phyloP scores from a whole-genome alignment of 2,329 filamentous ascomycete genomes.

The Pleurostoma richardsiae region DNA sequence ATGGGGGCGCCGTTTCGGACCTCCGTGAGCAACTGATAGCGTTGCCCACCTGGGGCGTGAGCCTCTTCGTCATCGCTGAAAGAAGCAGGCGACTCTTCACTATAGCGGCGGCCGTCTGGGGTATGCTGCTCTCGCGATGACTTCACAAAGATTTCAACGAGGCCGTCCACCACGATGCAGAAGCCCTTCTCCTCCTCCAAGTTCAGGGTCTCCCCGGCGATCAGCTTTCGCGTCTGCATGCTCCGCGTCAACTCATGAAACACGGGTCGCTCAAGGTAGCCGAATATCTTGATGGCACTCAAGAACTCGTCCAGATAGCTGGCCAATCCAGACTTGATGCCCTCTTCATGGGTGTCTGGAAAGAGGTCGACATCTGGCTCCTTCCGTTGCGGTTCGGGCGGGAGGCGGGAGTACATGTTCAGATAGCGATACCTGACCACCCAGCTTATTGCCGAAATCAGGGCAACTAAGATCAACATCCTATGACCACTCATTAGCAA shows the following conservation, averaged over 20 bases:
- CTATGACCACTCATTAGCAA: conserved; percentile 29
- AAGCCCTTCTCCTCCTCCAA: conserved; percentile 98
- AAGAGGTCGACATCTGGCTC: conserved; percentile 95
- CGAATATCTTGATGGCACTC: conserved; percentile 98
- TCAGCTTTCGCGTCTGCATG: conserved; percentile 96
- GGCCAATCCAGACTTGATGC: conserved; percentile 83
- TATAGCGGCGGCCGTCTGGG: conserved; percentile 24
- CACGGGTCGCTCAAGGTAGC: conserved; percentile 90
- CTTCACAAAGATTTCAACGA: conserved; percentile 98
- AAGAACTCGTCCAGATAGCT: conserved; percentile 98
- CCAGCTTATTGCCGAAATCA: conserved; percentile 87
- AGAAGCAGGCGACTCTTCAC: conserved; percentile 35
- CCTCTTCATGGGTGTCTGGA: conserved; percentile 85
- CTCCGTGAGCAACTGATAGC: conserved; percentile 92
- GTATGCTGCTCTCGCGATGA: conserved; percentile 54
- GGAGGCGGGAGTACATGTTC: conserved; percentile 93
- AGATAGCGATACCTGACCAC: conserved; percentile 92
- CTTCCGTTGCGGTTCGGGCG: conserved; percentile 91
- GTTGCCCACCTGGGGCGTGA: conserved; percentile 62
- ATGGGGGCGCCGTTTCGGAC: conserved; percentile 97
- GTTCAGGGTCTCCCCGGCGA: conserved; percentile 91
- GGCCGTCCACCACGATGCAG: conserved; percentile 91
- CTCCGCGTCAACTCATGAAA: conserved; percentile 96
- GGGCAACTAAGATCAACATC: conserved; percentile 68
- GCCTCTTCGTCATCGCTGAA: conserved; percentile 65